These are phyloP conservation scores for Mercurialis annua DNA, from an alignment of 345 rosid genomes.

Conservation along the genomic window DNA sequence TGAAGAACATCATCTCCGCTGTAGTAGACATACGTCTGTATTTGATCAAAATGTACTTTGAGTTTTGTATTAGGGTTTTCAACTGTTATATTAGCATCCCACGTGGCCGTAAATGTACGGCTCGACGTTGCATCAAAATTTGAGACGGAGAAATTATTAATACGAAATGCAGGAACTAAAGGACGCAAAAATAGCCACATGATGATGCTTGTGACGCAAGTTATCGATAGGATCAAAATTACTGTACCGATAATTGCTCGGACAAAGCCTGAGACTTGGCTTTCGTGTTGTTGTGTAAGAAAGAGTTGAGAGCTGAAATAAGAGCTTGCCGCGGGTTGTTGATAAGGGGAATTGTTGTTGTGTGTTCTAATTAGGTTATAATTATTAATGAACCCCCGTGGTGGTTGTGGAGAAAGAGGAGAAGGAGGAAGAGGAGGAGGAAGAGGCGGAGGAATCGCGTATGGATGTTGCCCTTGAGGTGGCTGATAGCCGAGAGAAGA, in stretches of 20 bases:
- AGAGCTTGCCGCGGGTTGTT: constrained; percentile 40
- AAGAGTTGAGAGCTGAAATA: constrained; percentile 32
- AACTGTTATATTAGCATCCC: constrained; percentile 46
- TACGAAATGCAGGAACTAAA: constrained; percentile 37
- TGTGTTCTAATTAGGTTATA: constrained; percentile 9
- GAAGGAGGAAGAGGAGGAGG: constrained; percentile 3
- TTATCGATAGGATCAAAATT: constrained; percentile 31
- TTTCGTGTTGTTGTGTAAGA: constrained; percentile 25
- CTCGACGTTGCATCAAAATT: constrained; percentile 38
- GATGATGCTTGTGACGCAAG: constrained; percentile 34
- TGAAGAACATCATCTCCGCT: constrained; percentile 30
- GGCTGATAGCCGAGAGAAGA: constrained; percentile 27
- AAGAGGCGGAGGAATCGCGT: constrained; percentile 1
- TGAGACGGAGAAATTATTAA: constrained; percentile 43
- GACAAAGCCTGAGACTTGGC: constrained; percentile 20
- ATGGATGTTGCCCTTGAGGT: not conserved
- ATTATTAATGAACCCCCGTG: no score
- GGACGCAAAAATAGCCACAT: constrained; percentile 71
- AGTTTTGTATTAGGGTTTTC: constrained; percentile 65
- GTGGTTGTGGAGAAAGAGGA: not conserved
- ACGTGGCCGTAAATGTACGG: constrained; percentile 36
- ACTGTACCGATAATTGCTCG: constrained; percentile 39
- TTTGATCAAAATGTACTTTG: constrained; percentile 46
- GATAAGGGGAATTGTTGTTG: constrained; percentile 14
- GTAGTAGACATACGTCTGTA: constrained; percentile 48